A percentile compares a stretch with the other conserved stretches of the same genome.
Evolutionary conservation across 257 asterid species (phyloP).

Genomic region (Thymus quinquecostatus): DNA sequence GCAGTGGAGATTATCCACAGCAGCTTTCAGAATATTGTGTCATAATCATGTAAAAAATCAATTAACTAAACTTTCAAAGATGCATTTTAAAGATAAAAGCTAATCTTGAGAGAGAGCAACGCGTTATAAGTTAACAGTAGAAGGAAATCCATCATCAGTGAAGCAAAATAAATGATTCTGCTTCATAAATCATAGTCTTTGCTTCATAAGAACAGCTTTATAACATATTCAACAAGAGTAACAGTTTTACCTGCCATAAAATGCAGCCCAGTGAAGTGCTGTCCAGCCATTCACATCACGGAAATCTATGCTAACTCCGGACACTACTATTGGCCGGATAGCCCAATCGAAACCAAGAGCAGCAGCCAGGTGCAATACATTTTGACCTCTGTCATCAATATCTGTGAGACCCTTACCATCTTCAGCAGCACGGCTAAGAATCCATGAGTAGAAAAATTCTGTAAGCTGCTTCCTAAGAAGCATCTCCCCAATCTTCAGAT

Average conservation of each 20-base stretch:
- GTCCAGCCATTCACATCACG: conserved; percentile 98
- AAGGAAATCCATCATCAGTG: conserved; percentile 20
- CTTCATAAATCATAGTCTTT: background rate
- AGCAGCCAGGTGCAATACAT: conserved; percentile 89
- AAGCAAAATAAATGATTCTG: conserved; percentile 10
- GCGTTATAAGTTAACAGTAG: background rate
- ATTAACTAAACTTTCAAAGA: conserved; percentile 17
- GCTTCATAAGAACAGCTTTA: background rate
- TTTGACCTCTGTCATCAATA: conserved; percentile 81
- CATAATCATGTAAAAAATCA: conserved; percentile 15
- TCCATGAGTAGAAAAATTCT: conserved; percentile 74
- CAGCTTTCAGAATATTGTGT: conserved; percentile 18
- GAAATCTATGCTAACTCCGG: conserved; percentile 81
- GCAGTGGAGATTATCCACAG: conserved; percentile 8
- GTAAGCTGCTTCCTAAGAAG: conserved; percentile 59
- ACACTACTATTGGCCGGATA: conserved; percentile 63
- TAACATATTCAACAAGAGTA: background rate
- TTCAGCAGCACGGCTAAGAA: conserved; percentile 60
- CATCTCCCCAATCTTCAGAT: conserved; percentile 47
- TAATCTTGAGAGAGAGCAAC: conserved; percentile 22
- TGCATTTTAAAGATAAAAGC: background rate
- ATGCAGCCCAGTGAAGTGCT: conserved; percentile 99
- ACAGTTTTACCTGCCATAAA: conserved; percentile 73
- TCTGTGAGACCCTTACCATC: conserved; percentile 62
- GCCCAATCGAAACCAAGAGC: conserved; percentile 97